Evolutionary conservation across 108 stramenopile species (phyloP).

Genomic region (Fragilariopsis cylindrus): DNA sequence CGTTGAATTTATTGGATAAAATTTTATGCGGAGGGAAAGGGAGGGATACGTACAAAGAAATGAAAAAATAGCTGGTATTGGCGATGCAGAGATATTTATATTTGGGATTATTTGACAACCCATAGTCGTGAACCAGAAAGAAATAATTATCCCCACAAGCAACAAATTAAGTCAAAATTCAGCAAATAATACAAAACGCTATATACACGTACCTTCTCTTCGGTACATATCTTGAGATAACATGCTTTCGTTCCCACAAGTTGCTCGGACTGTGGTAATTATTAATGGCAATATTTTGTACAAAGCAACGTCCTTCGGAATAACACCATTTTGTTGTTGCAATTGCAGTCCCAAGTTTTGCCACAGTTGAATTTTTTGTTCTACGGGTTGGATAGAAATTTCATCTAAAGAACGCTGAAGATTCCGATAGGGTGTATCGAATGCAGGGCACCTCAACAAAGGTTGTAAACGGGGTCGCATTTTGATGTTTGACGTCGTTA

Average conservation of each 20-base stretch:
- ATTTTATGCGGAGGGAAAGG: no score
- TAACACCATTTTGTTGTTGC: slow-evolving; percentile 45
- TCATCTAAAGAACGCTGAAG: slow-evolving; percentile 66
- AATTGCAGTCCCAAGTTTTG: slow-evolving; percentile 50
- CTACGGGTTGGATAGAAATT: slow-evolving; percentile 69
- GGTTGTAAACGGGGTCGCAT: slow-evolving; percentile 72
- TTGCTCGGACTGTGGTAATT: slow-evolving; percentile 42
- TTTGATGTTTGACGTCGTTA: slow-evolving; percentile 70
- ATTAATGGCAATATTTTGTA: slow-evolving; percentile 81
- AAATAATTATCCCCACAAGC: background rate
- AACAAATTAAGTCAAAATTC: background rate
- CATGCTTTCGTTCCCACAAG: slow-evolving; percentile 59
- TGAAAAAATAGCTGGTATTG: background rate
- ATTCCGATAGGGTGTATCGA: slow-evolving; percentile 76
- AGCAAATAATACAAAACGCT: background rate
- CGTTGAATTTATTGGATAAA: background rate
- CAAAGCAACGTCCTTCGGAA: slow-evolving; percentile 53
- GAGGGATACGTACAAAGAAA: background rate
- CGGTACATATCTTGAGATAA: slow-evolving; percentile 79
- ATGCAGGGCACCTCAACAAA: slow-evolving; percentile 79
- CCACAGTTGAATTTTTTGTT: slow-evolving; percentile 75
- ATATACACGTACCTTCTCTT: slow-evolving; percentile 51
- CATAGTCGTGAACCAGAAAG: no score
- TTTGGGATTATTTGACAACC: no score
- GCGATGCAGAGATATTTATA: background rate